phyloP scores from a whole-genome alignment of 805 yeast genomes.

The Candida endomychidarum region DNA sequence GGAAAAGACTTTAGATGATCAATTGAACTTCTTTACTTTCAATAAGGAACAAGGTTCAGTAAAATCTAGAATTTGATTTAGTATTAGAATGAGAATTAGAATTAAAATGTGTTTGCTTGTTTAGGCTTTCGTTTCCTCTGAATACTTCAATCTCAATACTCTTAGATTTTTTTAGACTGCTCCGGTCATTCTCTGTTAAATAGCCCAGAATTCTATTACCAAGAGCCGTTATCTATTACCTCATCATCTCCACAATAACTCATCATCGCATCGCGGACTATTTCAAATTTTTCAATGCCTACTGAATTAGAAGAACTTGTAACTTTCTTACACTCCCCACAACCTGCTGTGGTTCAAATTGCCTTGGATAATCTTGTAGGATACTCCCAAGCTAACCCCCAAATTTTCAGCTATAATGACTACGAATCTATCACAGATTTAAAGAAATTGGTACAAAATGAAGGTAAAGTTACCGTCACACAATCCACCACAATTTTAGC shows the following conservation, averaged over 20 bases:
- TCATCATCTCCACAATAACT: background rate
- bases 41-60: no score
- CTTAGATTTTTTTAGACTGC: no score
- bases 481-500: conserved; percentile 78
- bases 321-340: conserved; percentile 76
- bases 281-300: conserved; percentile 30
- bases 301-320: conserved; percentile 58
- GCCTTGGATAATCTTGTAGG: conserved; percentile 86
- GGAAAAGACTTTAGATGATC: conserved; percentile 59
- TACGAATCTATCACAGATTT: conserved; percentile 72
- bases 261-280: background rate
- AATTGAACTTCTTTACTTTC: conserved; percentile 27
- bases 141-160: no score
- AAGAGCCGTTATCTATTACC: background rate
- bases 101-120: no score
- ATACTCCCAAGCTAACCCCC: conserved; percentile 68
- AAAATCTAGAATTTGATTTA: no score
- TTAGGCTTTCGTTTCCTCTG: no score
- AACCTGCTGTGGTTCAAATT: conserved; percentile 74
- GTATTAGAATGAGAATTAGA: no score
- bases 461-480: conserved; percentile 55
- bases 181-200: background rate
- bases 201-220: no score
- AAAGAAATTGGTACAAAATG: conserved; percentile 52
- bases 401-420: conserved; percentile 68